Percentiles rank a stretch among this genome's conserved stretches.
These are phyloP conservation scores for Sarocladium strictum DNA, from an alignment of 2,329 filamentous ascomycete genomes.

Conservation along the genomic window DNA sequence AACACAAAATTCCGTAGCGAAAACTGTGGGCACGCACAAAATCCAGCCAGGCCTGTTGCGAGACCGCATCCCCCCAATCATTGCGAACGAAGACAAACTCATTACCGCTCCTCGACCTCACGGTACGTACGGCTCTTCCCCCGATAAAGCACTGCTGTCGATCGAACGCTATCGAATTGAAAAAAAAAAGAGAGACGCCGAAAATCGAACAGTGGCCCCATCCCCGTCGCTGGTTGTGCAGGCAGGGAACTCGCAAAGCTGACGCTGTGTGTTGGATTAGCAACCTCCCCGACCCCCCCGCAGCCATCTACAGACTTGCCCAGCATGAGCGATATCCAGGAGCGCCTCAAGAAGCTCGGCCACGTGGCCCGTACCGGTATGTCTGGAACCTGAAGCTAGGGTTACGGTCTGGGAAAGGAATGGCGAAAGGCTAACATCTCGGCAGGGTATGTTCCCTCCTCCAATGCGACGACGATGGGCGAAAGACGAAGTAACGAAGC, in stretches of 20 bases:
- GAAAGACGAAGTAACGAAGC: background rate
- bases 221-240: background rate
- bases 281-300: constrained; percentile 18
- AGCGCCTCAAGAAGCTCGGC: constrained; percentile 55
- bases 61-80: constrained; percentile 8
- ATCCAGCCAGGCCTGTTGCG: constrained; percentile 18
- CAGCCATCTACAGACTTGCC: constrained; percentile 23
- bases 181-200: background rate
- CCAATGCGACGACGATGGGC: constrained; percentile 1
- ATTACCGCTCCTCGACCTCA: constrained; percentile 20
- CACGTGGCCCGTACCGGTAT: constrained; percentile 58
- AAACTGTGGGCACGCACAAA: constrained; percentile 43
- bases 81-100: constrained; percentile 12
- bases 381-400: constrained; percentile 27
- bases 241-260: constrained; percentile 10
- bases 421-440: constrained; percentile 6
- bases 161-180: constrained; percentile 6
- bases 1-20: constrained; percentile 33
- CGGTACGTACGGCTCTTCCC: constrained; percentile 6
- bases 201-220: background rate
- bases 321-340: constrained; percentile 51
- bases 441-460: constrained; percentile 33
- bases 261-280: constrained; percentile 10
- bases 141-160: background rate
- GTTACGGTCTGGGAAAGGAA: background rate